Evolutionary conservation across 1,284 basidiomycete genomes (phyloP).

Genomic region (Leccinum fuscescens): DNA sequence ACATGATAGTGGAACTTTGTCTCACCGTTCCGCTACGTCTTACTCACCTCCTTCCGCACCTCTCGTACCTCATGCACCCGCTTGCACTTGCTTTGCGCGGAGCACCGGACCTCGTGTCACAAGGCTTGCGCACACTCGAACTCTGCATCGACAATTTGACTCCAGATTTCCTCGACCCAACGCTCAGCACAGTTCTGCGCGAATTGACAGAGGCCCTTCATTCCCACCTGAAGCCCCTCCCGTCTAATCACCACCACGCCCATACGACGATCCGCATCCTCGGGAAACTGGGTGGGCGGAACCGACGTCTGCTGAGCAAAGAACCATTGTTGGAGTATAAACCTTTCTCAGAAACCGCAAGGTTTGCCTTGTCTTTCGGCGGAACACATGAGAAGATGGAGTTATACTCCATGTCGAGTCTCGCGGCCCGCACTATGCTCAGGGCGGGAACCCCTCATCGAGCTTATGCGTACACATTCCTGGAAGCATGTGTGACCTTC

Average conservation of each 20-base stretch:
- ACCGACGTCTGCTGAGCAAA: conserved; percentile 83
- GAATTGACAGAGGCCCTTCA: conserved; percentile 96
- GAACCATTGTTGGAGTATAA: conserved; percentile 78
- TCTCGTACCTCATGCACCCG: conserved; percentile 96
- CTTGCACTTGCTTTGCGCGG: conserved; percentile 91
- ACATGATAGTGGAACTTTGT: conserved; percentile 96
- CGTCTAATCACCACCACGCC: conserved; percentile 88
- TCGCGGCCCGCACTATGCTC: conserved; percentile 70
- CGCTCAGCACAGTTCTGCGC: conserved; percentile 87
- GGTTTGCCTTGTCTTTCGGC: conserved; percentile 72
- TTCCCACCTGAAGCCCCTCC: conserved; percentile 86
- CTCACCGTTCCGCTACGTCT: conserved; percentile 95
- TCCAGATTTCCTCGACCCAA: conserved; percentile 97
- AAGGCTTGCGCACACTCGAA: conserved; percentile 95
- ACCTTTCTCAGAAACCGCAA: conserved; percentile 67
- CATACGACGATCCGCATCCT: conserved; percentile 96
- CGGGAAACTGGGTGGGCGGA: conserved; percentile 95
- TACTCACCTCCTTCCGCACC: conserved; percentile 93
- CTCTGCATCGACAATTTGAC: conserved; percentile 99
- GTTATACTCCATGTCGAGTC: conserved; percentile 67
- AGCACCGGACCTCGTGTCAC: conserved; percentile 87
- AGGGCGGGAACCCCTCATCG: conserved; percentile 53
- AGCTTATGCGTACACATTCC: conserved; percentile 73
- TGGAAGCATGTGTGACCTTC: conserved; percentile 73
- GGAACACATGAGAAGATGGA: conserved; percentile 70